Evolutionary conservation across 2,329 filamentous ascomycete genomes (phyloP), one percentile per base, ranked within the genome.

Genomic region (Phyllosticta capitalensis): DNA sequence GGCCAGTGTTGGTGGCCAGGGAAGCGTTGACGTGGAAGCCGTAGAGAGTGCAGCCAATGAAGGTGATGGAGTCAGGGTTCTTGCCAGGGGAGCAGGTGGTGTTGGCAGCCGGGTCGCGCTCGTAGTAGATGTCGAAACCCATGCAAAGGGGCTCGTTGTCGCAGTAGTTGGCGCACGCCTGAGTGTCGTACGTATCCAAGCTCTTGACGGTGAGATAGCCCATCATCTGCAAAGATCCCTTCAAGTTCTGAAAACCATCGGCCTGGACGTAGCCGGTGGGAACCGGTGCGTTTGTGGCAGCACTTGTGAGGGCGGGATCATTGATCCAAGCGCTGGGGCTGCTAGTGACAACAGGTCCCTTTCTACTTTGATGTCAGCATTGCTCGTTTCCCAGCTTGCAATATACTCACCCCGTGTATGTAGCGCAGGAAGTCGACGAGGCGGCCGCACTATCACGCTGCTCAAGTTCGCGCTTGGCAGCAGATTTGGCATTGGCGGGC

Each of bases 41-140:
- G 65, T 65, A 71, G 55, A 69, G 64, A 12, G 66, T 66, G 55
- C 70, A 71, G 54, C 67, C 69, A 62, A 70, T 70, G 24, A 65
- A 33, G 12, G 65, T 67, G 9, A 63, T 64, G 52, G 51, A 53
- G 17, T 24, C 28, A 7, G 56, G 56, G 51, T 58, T 54, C 4
- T 33, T 33, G 20, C 26, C 38, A 3, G 33, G 10, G 7, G 20
- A 33, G 33, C 56, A 58, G 21, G 50, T 45, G 2, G 56, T 54
- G 33, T 58, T 52, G 10, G 22, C 51, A 14, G 30, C 48, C 1
- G 65, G 66, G 21, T 61, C 56, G 28, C 65, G 63, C 52, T 66
- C 65, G 30, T 63, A 65, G 56, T 63, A 67, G 56, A 66, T 61
- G 52, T 66, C 63, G 64, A 67, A 65, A 20, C 61, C 63, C 22